phyloP scores from a whole-genome alignment of 75 land plant species.

The Sequoiadendron giganteum region DNA sequence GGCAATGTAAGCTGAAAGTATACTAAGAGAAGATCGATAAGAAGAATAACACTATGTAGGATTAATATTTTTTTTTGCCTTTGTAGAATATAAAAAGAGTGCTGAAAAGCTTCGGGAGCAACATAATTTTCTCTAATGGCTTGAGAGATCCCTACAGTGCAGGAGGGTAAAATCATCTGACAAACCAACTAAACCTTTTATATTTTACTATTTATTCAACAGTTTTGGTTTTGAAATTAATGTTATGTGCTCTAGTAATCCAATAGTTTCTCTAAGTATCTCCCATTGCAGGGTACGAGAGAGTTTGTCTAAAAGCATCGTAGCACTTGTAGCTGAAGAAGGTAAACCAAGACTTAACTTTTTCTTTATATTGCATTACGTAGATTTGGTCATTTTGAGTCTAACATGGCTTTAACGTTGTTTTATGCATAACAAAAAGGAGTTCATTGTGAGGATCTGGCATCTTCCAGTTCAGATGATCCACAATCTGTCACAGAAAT shows the following conservation, averaged over 20 bases:
- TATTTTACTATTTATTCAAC: not conserved
- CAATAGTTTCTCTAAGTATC: not conserved
- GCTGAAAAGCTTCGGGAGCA: conserved; percentile 50
- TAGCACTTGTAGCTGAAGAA: conserved; percentile 38
- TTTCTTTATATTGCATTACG: not conserved
- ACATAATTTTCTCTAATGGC: conserved; percentile 64
- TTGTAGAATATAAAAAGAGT: conserved; percentile 48
- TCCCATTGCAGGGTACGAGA: conserved; percentile 31
- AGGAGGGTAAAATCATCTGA: conserved; percentile 38
- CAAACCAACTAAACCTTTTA: not conserved
- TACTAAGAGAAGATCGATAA: too few species aligned
- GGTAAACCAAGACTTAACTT: conserved; percentile 12
- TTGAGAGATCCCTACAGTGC: conserved; percentile 54
- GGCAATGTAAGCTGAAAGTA: conserved; percentile 45
- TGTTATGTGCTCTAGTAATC: too few species aligned
- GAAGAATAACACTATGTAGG: not conserved
- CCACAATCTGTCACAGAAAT: not conserved
- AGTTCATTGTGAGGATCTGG: not conserved
- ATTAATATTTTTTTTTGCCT: not conserved
- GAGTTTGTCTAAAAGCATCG: conserved; percentile 46
- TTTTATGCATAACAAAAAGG: not conserved
- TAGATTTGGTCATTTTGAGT: not conserved
- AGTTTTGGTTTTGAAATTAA: too few species aligned
- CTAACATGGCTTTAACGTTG: not conserved
- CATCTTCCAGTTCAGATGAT: not conserved